Evolutionary conservation across 202 grass and related monocot genomes (phyloP).

Genomic region (Hordeum pubiflorum): DNA sequence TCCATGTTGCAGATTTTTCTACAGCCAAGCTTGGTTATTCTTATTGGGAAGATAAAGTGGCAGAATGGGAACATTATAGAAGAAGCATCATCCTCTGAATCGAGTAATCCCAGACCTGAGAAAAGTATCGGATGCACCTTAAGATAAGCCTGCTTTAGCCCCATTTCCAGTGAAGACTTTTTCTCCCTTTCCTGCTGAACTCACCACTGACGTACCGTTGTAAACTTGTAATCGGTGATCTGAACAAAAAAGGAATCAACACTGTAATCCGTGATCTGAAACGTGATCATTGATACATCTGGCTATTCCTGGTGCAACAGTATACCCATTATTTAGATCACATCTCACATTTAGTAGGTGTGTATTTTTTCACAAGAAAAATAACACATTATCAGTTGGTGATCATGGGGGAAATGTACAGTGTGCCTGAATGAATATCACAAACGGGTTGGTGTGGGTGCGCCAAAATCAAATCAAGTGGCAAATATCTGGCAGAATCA

Average conservation of each 20-base stretch:
- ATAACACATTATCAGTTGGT: background rate
- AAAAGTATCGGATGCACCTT: constrained; percentile 40
- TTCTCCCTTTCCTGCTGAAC: background rate
- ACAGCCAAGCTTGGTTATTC: constrained; percentile 7
- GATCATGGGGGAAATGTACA: background rate
- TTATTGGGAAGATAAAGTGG: constrained; percentile 2
- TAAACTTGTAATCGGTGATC: background rate
- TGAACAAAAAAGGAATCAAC: too few relatives aligned
- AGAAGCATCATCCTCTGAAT: constrained; percentile 10
- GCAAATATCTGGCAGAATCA: constrained; percentile 30
- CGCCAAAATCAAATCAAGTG: constrained; percentile 15
- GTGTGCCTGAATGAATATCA: constrained; percentile 10
- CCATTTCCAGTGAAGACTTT: constrained; percentile 15
- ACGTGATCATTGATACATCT: background rate
- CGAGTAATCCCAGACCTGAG: background rate
- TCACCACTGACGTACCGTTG: background rate
- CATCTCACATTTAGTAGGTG: background rate
- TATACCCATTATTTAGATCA: background rate
- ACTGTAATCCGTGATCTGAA: background rate
- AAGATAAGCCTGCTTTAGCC: constrained; percentile 37
- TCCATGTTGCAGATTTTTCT: constrained; percentile 7
- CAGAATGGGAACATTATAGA: constrained; percentile 17
- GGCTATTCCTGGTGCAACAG: background rate
- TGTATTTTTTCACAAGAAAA: background rate
- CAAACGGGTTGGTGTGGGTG: background rate